Evolutionary conservation across 306 rosid genomes (phyloP).

Genomic region (Vigna reflexopilosa): DNA sequence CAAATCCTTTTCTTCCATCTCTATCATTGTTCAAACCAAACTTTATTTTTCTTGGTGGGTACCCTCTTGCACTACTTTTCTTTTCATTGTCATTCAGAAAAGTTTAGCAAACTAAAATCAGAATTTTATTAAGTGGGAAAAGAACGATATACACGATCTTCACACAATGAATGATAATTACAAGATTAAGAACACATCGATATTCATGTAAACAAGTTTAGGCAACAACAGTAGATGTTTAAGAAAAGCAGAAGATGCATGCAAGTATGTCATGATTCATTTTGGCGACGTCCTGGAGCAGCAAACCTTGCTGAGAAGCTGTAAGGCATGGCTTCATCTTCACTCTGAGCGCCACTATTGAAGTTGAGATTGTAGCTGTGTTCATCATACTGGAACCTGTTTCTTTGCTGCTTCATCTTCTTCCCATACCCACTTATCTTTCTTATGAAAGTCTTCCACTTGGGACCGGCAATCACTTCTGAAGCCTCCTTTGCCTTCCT

Average conservation of each 20-base stretch:
- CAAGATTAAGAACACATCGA: neutral
- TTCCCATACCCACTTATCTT: constrained; percentile 58
- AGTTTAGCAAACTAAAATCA: neutral
- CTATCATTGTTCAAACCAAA: neutral
- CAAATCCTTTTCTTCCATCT: neutral
- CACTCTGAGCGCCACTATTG: constrained; percentile 53
- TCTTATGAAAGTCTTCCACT: constrained; percentile 81
- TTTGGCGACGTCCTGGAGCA: constrained; percentile 47
- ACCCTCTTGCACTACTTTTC: neutral
- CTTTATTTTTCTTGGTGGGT: neutral
- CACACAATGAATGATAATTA: constrained; percentile 2
- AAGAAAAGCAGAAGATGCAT: neutral
- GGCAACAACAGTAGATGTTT: neutral
- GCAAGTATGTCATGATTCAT: constrained; percentile 23
- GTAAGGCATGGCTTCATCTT: constrained; percentile 55
- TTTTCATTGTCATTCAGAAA: neutral
- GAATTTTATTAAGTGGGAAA: neutral
- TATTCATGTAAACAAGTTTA: constrained; percentile 3
- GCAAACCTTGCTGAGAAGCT: constrained; percentile 62
- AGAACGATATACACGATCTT: neutral
- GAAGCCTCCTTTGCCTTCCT: constrained; percentile 59
- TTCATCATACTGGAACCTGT: constrained; percentile 67
- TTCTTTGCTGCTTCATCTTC: constrained; percentile 36
- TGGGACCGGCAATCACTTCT: constrained; percentile 71
- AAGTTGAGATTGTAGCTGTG: constrained; percentile 82